Percentiles rank a stretch among this genome's conserved stretches.
Evolutionary conservation across 306 rosid species (phyloP).

Genomic region (Potentilla sterilis): DNA sequence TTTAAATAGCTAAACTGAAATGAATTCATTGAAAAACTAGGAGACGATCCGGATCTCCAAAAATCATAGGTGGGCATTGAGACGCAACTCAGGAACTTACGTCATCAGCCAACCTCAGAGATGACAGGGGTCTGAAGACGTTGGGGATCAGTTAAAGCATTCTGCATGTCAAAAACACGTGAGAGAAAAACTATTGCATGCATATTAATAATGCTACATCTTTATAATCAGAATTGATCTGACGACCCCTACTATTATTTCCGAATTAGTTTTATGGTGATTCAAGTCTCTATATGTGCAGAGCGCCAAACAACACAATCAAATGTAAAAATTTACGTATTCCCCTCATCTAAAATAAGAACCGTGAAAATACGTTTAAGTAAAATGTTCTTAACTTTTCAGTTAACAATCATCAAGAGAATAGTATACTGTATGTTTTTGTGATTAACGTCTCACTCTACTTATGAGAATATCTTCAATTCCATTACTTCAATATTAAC

Average conservation of each 20-base stretch:
- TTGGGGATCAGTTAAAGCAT: constrained; percentile 88
- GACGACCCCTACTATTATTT: background rate
- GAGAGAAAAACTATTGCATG: background rate
- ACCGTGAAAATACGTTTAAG: background rate
- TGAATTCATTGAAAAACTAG: too few species aligned
- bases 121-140: constrained; percentile 92
- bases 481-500: background rate
- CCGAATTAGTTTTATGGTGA: background rate
- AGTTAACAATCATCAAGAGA: background rate
- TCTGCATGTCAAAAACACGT: constrained; percentile 41
- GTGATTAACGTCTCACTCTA: background rate
- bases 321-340: background rate
- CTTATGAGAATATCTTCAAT: background rate
- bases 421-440: background rate
- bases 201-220: background rate
- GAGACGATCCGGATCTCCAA: too few species aligned
- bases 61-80: too few species aligned
- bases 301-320: background rate
- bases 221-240: background rate
- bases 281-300: background rate
- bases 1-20: too few species aligned
- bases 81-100: constrained; percentile 47
- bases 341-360: background rate
- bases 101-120: constrained; percentile 86
- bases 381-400: background rate